Percentiles rank a stretch among this genome's conserved stretches.
Evolutionary conservation across 2,329 filamentous ascomycete species (phyloP).

Genomic region (Huntiella savannae): DNA sequence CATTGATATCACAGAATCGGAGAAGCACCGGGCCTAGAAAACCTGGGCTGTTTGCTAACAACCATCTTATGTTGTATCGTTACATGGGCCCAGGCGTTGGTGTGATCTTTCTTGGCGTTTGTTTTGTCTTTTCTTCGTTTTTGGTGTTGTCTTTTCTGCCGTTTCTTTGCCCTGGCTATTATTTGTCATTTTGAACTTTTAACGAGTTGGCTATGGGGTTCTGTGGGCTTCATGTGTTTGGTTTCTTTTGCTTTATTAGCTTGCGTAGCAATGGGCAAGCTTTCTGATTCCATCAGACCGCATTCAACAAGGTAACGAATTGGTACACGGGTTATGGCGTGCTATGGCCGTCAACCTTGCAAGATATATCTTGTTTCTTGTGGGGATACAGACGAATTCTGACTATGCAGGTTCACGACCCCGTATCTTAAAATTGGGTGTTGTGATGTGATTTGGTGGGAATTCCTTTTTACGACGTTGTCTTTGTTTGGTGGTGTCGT

Average conservation of each 20-base stretch:
- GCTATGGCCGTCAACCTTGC: no score
- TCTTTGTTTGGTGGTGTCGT: not conserved
- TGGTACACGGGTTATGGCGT: no score
- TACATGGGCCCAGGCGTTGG: constrained; percentile 11
- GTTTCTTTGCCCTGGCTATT: not conserved
- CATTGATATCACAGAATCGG: constrained; percentile 21
- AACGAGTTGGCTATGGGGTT: not conserved
- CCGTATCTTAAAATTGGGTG: no score
- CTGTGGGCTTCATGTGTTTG: not conserved
- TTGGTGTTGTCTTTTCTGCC: not conserved
- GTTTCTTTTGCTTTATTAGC: not conserved
- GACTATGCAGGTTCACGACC: no score
- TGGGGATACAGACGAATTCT: no score
- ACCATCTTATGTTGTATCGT: not conserved
- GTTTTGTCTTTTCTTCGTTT: constrained; percentile 3
- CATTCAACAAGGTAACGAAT: no score
- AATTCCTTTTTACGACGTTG: not conserved
- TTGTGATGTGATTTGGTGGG: no score
- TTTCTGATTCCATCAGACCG: no score
- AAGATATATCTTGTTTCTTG: no score
- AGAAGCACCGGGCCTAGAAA: constrained; percentile 25
- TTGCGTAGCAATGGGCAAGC: no score
- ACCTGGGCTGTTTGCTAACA: not conserved
- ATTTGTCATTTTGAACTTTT: not conserved
- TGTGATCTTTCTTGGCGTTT: constrained; percentile 9